Evolutionary conservation across 257 asterid genomes (phyloP).

Genomic region (Fraxinus excelsior): DNA sequence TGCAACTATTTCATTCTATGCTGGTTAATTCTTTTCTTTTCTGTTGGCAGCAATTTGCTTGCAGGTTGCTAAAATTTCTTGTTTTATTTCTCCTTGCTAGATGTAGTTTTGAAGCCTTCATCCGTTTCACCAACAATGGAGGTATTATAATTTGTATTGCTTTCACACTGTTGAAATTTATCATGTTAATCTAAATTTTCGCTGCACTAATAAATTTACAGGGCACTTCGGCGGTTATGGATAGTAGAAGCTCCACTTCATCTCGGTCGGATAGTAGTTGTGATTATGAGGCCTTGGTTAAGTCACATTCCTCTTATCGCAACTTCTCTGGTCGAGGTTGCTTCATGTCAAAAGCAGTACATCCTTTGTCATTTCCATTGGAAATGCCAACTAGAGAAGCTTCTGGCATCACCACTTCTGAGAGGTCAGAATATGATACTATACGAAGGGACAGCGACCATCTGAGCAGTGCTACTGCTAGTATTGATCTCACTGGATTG

Average conservation of each 20-base stretch:
- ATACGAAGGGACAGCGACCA: constrained; percentile 59
- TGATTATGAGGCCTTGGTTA: constrained; percentile 68
- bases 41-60: constrained; percentile 6
- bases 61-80: constrained; percentile 27
- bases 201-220: constrained; percentile 31
- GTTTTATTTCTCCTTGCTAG: constrained; percentile 33
- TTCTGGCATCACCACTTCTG: constrained; percentile 28
- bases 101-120: constrained; percentile 66
- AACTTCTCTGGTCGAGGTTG: constrained; percentile 64
- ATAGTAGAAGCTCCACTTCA: constrained; percentile 76
- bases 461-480: constrained; percentile 62
- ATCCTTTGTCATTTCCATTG: constrained; percentile 73
- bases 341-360: constrained; percentile 92
- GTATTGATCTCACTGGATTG: constrained; percentile 68
- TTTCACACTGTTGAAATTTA: constrained; percentile 8
- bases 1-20: background rate
- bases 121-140: constrained; percentile 91
- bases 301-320: constrained; percentile 57
- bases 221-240: constrained; percentile 85
- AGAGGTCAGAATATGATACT: constrained; percentile 45
- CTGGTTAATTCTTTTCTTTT: background rate
- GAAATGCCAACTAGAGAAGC: constrained; percentile 47
- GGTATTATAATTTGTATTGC: constrained; percentile 45
- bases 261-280: constrained; percentile 86
- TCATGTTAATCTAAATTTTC: constrained; percentile 13